Conservation (phyloP, 2,329 filamentous ascomycete species). For the Ophiocordyceps camponoti-saundersi region DNA sequence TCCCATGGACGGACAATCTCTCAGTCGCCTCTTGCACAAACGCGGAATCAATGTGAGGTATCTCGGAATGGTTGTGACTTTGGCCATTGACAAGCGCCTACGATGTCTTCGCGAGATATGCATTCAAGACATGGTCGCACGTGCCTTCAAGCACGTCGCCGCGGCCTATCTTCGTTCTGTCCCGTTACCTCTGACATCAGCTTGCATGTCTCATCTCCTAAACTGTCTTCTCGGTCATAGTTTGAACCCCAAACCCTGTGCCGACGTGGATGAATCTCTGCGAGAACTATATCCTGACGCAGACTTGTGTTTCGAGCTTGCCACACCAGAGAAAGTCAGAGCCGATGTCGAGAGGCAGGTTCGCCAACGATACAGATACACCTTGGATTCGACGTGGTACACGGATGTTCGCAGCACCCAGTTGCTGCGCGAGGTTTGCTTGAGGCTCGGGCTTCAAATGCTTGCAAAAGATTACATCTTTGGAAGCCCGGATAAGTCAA, state of each 20-base stretch:
- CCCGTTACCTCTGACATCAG: slow-evolving; percentile 61
- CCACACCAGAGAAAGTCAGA: slow-evolving; percentile 57
- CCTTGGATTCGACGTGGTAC: slow-evolving; percentile 52
- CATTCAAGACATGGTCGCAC: slow-evolving; percentile 84
- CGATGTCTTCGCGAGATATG: slow-evolving; percentile 62
- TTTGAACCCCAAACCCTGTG: slow-evolving; percentile 59
- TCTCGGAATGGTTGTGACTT: slow-evolving; percentile 64
- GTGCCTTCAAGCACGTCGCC: slow-evolving; percentile 86
- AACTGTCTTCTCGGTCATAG: slow-evolving; percentile 78
- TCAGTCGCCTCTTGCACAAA: slow-evolving; percentile 82
- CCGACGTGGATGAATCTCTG: slow-evolving; percentile 60
- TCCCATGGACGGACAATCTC: slow-evolving; percentile 92
- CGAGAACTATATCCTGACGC: slow-evolving; percentile 64
- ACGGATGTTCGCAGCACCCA: slow-evolving; percentile 56
- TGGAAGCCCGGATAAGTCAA: slow-evolving; percentile 9
- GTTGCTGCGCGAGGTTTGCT: slow-evolving; percentile 70
- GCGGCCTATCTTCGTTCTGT: slow-evolving; percentile 65
- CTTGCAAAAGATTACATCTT: slow-evolving; percentile 45
- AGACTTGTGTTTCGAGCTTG: slow-evolving; percentile 64
- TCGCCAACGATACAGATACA: slow-evolving; percentile 57
- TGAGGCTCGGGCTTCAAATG: slow-evolving; percentile 83
- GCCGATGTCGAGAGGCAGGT: slow-evolving; percentile 57
- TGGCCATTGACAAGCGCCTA: slow-evolving; percentile 55
- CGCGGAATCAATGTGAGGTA: slow-evolving; percentile 95
- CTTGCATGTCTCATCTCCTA: slow-evolving; percentile 70